Evolutionary conservation across 805 yeast genomes (phyloP).

Genomic region (Candida pseudoglaebosa): DNA sequence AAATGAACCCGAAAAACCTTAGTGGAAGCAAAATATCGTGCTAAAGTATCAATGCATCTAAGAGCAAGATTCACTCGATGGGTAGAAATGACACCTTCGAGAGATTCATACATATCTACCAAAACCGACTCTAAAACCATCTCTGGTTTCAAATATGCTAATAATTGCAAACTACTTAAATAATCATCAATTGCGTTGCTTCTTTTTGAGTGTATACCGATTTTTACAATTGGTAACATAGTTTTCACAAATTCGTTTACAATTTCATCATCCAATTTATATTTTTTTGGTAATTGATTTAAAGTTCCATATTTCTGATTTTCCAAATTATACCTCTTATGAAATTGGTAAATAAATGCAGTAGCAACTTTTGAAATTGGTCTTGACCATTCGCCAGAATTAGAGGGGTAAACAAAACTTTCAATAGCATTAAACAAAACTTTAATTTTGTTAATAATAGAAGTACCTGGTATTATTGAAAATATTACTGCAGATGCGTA

Average conservation of each 20-base stretch:
- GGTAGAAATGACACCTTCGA: slow-evolving; percentile 65
- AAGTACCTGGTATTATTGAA: slow-evolving; percentile 53
- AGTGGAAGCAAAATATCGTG: slow-evolving; percentile 60
- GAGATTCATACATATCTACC: slow-evolving; percentile 73
- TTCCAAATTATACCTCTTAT: slow-evolving; percentile 54
- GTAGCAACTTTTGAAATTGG: slow-evolving; percentile 63
- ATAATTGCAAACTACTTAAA: slow-evolving; percentile 53
- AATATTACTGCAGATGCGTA: slow-evolving; percentile 48
- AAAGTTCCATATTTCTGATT: slow-evolving; percentile 28
- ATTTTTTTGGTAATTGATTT: slow-evolving; percentile 20
- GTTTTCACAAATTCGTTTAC: slow-evolving; percentile 45
- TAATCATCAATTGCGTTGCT: slow-evolving; percentile 52
- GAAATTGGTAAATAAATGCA: slow-evolving; percentile 56
- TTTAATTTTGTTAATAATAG: slow-evolving; percentile 48
- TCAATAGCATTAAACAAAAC: slow-evolving; percentile 64
- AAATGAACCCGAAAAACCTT: slow-evolving; percentile 73
- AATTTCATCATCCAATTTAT: slow-evolving; percentile 30
- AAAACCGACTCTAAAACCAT: slow-evolving; percentile 50
- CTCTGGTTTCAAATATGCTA: slow-evolving; percentile 61
- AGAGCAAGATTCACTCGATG: slow-evolving; percentile 78
- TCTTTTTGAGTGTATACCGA: slow-evolving; percentile 79
- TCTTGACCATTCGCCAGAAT: slow-evolving; percentile 83
- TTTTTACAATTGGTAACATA: slow-evolving; percentile 51
- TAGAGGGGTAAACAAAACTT: slow-evolving; percentile 90
- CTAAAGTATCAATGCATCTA: slow-evolving; percentile 58